Evolutionary conservation across 495 filamentous ascomycete species (phyloP).

Genomic region (Hypoxylon lienhwacheense): DNA sequence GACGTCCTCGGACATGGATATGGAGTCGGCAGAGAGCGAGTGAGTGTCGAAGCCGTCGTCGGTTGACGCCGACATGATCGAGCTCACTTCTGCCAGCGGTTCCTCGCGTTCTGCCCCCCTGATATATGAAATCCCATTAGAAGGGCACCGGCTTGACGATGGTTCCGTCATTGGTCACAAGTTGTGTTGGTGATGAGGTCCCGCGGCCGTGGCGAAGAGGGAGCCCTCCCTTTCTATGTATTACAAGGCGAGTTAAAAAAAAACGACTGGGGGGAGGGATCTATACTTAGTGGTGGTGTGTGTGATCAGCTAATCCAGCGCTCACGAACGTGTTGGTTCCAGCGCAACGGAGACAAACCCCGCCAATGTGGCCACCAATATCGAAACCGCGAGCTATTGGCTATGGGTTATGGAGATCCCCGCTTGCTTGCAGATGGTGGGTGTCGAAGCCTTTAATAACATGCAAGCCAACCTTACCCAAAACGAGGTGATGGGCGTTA

Average conservation of each 20-base stretch:
- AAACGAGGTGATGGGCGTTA: slow-evolving; percentile 16
- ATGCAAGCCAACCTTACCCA: slow-evolving; percentile 30
- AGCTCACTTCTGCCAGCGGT: slow-evolving; percentile 13
- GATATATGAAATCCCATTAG: slow-evolving; percentile 18
- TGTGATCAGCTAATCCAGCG: slow-evolving; percentile 26
- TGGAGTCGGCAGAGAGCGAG: slow-evolving; percentile 28
- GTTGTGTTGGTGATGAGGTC: slow-evolving; percentile 16
- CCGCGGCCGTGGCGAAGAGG: slow-evolving; percentile 12
- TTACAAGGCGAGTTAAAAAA: no score
- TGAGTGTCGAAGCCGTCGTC: slow-evolving; percentile 24
- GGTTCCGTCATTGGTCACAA: slow-evolving; percentile 27
- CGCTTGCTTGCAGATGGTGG: slow-evolving; percentile 33
- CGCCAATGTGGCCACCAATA: slow-evolving; percentile 27
- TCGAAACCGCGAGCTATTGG: slow-evolving; percentile 27
- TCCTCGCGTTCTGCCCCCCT: slow-evolving; percentile 20
- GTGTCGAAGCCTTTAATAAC: slow-evolving; percentile 30
- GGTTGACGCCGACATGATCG: slow-evolving; percentile 26
- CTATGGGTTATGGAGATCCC: slow-evolving; percentile 11
- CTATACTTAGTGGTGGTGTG: slow-evolving; percentile 19
- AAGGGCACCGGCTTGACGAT: slow-evolving; percentile 12
- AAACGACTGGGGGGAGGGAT: slow-evolving; percentile 10
- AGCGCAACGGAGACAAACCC: slow-evolving; percentile 35
- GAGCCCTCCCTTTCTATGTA: slow-evolving; percentile 1
- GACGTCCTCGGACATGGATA: slow-evolving; percentile 40
- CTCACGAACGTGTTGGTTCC: slow-evolving; percentile 36